phyloP scores from a whole-genome alignment of 2,329 filamentous ascomycete genomes.

The Pleomassaria siparia region DNA sequence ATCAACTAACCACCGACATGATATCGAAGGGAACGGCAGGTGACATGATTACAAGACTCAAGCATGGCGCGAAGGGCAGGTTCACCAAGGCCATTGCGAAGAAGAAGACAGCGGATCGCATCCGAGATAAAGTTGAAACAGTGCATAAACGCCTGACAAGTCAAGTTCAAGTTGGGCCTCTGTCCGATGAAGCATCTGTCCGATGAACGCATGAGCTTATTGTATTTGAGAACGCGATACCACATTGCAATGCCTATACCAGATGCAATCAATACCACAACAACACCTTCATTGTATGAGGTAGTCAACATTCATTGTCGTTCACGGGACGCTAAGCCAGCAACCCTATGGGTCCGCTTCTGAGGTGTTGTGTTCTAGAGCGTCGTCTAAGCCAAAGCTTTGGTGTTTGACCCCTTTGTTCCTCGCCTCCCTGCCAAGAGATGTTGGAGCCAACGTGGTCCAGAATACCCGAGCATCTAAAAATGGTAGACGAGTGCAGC shows the following conservation, averaged over 20 bases:
- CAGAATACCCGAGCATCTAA: no score
- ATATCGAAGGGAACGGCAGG: constrained; percentile 78
- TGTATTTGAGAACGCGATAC: background rate
- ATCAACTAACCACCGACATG: constrained; percentile 56
- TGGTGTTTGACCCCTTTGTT: no score
- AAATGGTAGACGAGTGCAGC: background rate
- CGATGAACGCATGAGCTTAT: background rate
- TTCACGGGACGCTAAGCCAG: no score
- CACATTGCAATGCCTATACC: background rate
- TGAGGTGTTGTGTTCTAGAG: no score
- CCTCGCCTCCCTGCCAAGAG: no score
- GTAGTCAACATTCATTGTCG: no score
- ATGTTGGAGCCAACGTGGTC: no score
- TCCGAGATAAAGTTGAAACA: constrained; percentile 52
- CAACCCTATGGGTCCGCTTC: no score
- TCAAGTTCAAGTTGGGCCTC: constrained; percentile 53
- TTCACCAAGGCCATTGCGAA: constrained; percentile 41
- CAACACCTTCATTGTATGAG: no score
- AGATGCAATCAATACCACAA: background rate
- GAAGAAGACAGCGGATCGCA: constrained; percentile 26
- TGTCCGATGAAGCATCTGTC: constrained; percentile 9
- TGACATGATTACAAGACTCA: constrained; percentile 92
- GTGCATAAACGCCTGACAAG: constrained; percentile 45
- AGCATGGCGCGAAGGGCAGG: constrained; percentile 73
- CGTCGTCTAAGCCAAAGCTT: no score